These are phyloP conservation scores for Cinnamomum micranthum DNA, from an alignment of 164 flowering plant species.

Conservation along the genomic window DNA sequence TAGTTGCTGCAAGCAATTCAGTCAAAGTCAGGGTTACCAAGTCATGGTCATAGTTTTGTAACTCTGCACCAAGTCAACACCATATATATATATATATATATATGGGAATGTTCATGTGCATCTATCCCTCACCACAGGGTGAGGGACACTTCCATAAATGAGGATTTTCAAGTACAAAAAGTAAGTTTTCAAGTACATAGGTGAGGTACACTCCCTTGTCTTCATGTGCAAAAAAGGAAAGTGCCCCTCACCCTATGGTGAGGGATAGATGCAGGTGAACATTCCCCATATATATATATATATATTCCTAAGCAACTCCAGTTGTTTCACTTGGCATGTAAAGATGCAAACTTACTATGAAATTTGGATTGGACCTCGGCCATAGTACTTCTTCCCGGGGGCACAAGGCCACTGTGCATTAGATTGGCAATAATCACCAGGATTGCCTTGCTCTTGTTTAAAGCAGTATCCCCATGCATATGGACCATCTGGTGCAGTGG, in stretches of 20 bases:
- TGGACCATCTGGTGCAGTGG: slow-evolving; percentile 26
- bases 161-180: no score
- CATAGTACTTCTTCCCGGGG: slow-evolving; percentile 4
- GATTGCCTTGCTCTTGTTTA: slow-evolving; percentile 11
- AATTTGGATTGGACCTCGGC: slow-evolving; percentile 15
- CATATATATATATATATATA: neutral
- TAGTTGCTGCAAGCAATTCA: slow-evolving; percentile 27
- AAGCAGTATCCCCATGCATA: slow-evolving; percentile 38
- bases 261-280: no score
- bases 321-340: neutral
- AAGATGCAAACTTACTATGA: slow-evolving; percentile 4
- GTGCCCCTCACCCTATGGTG: no score
- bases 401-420: slow-evolving; percentile 5
- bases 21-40: neutral
- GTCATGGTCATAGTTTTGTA: neutral
- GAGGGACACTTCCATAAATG: no score
- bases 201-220: no score
- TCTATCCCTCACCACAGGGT: no score
- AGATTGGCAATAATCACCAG: slow-evolving; percentile 1
- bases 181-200: no score
- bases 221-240: no score
- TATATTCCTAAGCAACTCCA: neutral
- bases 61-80: neutral
- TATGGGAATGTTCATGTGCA: no score
- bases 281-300: neutral